phyloP scores from a whole-genome alignment of 306 rosid species.

The Vicia faba region DNA sequence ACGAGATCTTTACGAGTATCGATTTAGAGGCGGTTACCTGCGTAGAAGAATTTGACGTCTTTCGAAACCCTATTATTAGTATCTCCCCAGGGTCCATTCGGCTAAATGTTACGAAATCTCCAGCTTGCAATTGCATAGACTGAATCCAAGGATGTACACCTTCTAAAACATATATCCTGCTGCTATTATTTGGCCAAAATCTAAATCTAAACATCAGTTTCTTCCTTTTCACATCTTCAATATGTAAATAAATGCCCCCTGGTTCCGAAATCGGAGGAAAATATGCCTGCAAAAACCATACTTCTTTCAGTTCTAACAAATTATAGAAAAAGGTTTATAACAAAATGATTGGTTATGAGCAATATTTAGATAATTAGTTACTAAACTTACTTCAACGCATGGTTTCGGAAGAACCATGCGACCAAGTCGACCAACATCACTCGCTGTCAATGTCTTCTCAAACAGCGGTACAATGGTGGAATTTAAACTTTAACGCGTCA shows the following conservation, averaged over 20 bases:
- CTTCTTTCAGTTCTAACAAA: constrained; percentile 35
- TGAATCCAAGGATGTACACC: constrained; percentile 94
- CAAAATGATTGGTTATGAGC: constrained; percentile 5
- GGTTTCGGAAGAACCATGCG: constrained; percentile 96
- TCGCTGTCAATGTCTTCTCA: constrained; percentile 90
- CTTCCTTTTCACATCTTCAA: constrained; percentile 88
- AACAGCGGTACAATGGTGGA: constrained; percentile 87
- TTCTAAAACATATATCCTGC: constrained; percentile 96
- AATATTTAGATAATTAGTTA: not conserved
- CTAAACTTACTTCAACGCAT: constrained; percentile 80
- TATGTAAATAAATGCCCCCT: constrained; percentile 85
- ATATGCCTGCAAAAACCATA: constrained; percentile 67
- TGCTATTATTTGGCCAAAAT: constrained; percentile 95
- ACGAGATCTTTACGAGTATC: not conserved
- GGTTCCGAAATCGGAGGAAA: constrained; percentile 96
- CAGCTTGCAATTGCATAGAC: constrained; percentile 98
- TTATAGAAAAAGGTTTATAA: constrained; percentile 2
- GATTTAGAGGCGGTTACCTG: constrained; percentile 64
- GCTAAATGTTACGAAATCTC: constrained; percentile 95
- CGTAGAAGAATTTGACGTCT: constrained; percentile 65
- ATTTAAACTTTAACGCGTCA: constrained; percentile 70
- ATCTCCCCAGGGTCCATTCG: constrained; percentile 93
- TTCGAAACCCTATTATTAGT: constrained; percentile 90
- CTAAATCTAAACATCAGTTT: constrained; percentile 92
- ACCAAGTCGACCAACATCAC: constrained; percentile 98